Base-by-base conservation (phyloP, 306 rosid species). In the Psophocarpus tetragonolobus region DNA sequence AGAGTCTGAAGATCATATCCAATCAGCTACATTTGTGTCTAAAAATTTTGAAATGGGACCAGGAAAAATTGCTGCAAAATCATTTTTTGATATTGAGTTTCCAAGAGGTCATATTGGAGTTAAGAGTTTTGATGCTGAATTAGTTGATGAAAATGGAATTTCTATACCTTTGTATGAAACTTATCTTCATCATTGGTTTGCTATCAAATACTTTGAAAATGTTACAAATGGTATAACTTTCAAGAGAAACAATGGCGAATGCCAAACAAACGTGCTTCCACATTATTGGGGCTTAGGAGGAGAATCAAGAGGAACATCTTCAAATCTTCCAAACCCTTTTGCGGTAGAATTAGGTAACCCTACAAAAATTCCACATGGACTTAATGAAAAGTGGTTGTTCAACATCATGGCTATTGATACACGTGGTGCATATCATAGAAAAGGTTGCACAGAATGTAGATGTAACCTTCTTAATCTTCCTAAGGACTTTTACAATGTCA, bases 81-180 rank as follows among this genome's bases (percentile, higher is more conserved):
- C 8, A 10, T 0, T 45, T 21, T 18, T 6, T 0, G 3, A 79
- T 48, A 15, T 33, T n/a, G 64, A 60, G 4, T 45, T 79, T 35
- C 77, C 82, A 58, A 44, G 4, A 13, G 76, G 81, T 4, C 81
- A 76, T 15, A 39, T 76, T 14, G 81, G 73, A 18, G n/a, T 76
- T 0, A 76, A 76, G 42, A 76, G 65, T 30, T 76, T 76, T 17
- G 54, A 76, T 45, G 81, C 20, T 14, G 74, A 76, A 48, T 4
- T 76, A 65, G 66, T 76, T 65, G 73, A 76, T n/a, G 74, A 76
- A 33, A 3, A 64, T 8, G 42, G 30, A 0, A 65, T 35, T 24
- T 23, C 32, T 4, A 9, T 76, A 23, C 66, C 80, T 7, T 36
- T 65, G 4, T 29, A 76, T 24, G 81, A 76, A 23, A 29, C 66